These are phyloP conservation scores for Aspergillus eucalypticola DNA, from an alignment of 2,329 filamentous ascomycete species.

Conservation along the genomic window DNA sequence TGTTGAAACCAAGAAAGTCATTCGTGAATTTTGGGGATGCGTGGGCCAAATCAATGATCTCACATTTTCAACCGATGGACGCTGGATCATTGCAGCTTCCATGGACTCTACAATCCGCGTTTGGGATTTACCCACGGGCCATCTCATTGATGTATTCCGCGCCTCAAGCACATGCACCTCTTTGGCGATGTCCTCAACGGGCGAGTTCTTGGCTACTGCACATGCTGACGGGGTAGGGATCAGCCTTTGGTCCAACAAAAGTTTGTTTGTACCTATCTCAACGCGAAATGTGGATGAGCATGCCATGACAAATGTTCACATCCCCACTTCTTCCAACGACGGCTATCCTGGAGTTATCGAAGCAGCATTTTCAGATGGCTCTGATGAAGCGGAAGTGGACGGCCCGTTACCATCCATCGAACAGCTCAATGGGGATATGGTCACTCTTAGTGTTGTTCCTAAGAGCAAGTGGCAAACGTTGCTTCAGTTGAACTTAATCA, in stretches of 20 bases:
- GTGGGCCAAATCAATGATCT: conserved; percentile 73
- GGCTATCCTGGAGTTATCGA: conserved; percentile 74
- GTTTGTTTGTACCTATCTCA: conserved; percentile 83
- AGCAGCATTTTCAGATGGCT: conserved; percentile 66
- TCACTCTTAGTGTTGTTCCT: conserved; percentile 85
- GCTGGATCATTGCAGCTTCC: conserved; percentile 88
- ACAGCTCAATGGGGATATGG: conserved; percentile 78
- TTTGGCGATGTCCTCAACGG: conserved; percentile 82
- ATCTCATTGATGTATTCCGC: conserved; percentile 89
- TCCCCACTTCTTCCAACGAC: conserved; percentile 79
- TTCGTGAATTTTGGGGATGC: conserved; percentile 89
- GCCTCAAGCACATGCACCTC: conserved; percentile 77
- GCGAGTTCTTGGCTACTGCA: conserved; percentile 91
- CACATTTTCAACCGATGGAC: conserved; percentile 86
- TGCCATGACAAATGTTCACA: conserved; percentile 65
- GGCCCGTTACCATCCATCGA: conserved; percentile 64
- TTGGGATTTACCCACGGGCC: conserved; percentile 94
- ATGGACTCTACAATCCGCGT: conserved; percentile 78
- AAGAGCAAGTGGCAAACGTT: conserved; percentile 93
- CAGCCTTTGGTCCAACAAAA: conserved; percentile 94
- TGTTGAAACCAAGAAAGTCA: conserved; percentile 82
- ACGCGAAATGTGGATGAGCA: conserved; percentile 81
- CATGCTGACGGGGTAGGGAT: conserved; percentile 81
- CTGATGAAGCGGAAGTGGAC: conserved; percentile 49
- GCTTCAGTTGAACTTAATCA: conserved; percentile 86